Evolutionary conservation across 2,329 filamentous ascomycete species (phyloP).

Genomic region (Penicillium paneum): DNA sequence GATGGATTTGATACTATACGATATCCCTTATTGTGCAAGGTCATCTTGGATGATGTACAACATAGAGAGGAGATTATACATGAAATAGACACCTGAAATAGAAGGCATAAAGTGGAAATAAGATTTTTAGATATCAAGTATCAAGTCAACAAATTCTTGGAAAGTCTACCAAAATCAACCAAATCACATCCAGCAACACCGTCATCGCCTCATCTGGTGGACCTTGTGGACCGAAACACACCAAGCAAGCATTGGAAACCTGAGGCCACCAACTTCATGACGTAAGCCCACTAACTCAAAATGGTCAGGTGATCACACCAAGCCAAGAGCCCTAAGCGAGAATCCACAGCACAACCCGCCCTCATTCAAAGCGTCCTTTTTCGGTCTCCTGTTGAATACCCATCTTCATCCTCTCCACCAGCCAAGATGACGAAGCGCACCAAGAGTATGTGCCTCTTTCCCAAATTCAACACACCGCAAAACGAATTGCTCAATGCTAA

Average conservation of each 20-base stretch:
- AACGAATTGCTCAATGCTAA: constrained; percentile 30
- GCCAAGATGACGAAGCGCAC: constrained; percentile 92
- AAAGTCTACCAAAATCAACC: not conserved
- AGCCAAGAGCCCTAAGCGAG: constrained; percentile 41
- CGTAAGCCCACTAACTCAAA: constrained; percentile 8
- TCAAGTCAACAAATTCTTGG: not conserved
- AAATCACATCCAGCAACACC: not conserved
- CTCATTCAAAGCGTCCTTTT: constrained; percentile 32
- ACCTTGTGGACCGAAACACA: constrained; percentile 1
- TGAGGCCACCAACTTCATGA: constrained; percentile 3
- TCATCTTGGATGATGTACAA: not conserved
- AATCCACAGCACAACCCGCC: constrained; percentile 35
- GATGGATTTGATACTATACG: too few species aligned
- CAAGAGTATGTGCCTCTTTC: constrained; percentile 57
- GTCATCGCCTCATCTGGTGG: constrained; percentile 4
- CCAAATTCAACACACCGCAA: not conserved
- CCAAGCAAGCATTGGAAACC: constrained; percentile 7
- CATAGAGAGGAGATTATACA: not conserved
- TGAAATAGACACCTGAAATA: not conserved
- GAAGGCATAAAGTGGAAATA: not conserved
- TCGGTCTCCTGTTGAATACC: constrained; percentile 36
- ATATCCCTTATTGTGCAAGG: not conserved
- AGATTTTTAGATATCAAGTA: not conserved
- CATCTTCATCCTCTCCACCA: constrained; percentile 40
- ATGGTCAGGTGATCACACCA: constrained; percentile 29